phyloP scores from a whole-genome alignment of 2,329 filamentous ascomycete genomes.

The Colletotrichum phormii region DNA sequence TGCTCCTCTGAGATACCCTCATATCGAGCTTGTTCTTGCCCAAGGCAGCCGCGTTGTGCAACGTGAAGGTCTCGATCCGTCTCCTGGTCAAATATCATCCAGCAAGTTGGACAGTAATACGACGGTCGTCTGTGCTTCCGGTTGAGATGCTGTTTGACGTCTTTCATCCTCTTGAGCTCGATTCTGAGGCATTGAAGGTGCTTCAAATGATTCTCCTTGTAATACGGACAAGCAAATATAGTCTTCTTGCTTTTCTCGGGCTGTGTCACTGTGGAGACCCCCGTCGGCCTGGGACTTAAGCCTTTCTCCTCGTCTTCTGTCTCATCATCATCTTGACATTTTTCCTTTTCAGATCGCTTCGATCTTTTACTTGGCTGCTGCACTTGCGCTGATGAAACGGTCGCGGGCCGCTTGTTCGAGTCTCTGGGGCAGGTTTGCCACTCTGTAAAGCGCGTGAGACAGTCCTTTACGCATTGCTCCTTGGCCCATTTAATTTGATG shows the following conservation, averaged over 20 bases:
- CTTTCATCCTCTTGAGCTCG: slow-evolving; percentile 41
- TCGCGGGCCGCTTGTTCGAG: neutral
- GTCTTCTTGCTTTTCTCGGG: neutral
- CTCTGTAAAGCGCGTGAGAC: neutral
- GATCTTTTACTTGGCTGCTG: neutral
- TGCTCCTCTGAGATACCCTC: neutral
- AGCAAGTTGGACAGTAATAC: slow-evolving; percentile 6
- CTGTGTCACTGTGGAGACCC: neutral
- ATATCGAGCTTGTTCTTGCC: neutral
- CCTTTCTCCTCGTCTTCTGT: too few relatives aligned
- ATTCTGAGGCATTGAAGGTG: slow-evolving; percentile 42
- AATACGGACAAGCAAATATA: slow-evolving; percentile 44
- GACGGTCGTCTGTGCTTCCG: slow-evolving; percentile 30
- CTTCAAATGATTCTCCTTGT: slow-evolving; percentile 41
- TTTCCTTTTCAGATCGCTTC: neutral
- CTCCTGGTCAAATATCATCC: neutral
- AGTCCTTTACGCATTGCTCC: neutral
- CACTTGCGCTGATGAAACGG: neutral
- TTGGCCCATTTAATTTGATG: neutral
- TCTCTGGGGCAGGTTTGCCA: neutral
- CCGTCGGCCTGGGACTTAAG: too few relatives aligned
- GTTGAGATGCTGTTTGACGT: slow-evolving; percentile 46
- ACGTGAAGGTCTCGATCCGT: neutral
- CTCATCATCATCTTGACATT: too few relatives aligned
- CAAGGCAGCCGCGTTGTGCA: neutral